Evolutionary conservation across 1,139 yeast genomes (phyloP).

Genomic region (Blastobotrys arbuscula): DNA sequence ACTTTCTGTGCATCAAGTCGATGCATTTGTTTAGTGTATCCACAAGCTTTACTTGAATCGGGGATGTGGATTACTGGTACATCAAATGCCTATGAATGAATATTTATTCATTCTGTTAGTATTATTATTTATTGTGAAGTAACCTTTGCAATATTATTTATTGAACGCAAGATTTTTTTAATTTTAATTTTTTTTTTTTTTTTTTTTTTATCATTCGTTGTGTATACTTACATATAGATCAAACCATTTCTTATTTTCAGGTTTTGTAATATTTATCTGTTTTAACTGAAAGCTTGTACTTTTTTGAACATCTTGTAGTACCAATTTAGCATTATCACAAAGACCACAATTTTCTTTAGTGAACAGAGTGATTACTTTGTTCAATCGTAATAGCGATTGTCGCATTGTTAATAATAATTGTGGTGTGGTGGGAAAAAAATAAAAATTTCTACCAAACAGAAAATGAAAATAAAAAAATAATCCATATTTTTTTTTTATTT

Average conservation of each 20-base stretch:
- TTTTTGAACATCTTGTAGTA: conserved; percentile 42
- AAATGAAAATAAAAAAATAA: too few species aligned
- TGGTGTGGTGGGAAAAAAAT: too few species aligned
- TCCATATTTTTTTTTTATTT: neutral
- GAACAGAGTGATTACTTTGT: conserved; percentile 49
- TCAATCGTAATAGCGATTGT: neutral
- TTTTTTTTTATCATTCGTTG: neutral
- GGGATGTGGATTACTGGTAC: conserved; percentile 81
- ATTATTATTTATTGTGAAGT: neutral
- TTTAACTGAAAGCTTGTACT: conserved; percentile 17
- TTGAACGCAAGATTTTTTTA: neutral
- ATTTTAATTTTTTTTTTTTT: conserved; percentile 1
- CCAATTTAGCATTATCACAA: conserved; percentile 65
- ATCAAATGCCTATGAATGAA: conserved; percentile 53
- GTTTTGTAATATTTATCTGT: conserved; percentile 62
- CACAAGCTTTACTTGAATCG: conserved; percentile 35
- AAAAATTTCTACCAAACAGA: too few species aligned
- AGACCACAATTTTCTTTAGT: conserved; percentile 76
- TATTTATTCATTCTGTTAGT: neutral
- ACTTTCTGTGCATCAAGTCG: conserved; percentile 56
- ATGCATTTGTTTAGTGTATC: conserved; percentile 70
- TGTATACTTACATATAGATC: conserved; percentile 49
- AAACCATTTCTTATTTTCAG: conserved; percentile 67
- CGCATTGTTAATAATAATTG: too few species aligned
- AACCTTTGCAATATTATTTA: neutral